A percentile compares a stretch with the other conserved stretches of the same genome.
Conservation (phyloP, 805 yeast species). For the Myxozyma neglecta region DNA sequence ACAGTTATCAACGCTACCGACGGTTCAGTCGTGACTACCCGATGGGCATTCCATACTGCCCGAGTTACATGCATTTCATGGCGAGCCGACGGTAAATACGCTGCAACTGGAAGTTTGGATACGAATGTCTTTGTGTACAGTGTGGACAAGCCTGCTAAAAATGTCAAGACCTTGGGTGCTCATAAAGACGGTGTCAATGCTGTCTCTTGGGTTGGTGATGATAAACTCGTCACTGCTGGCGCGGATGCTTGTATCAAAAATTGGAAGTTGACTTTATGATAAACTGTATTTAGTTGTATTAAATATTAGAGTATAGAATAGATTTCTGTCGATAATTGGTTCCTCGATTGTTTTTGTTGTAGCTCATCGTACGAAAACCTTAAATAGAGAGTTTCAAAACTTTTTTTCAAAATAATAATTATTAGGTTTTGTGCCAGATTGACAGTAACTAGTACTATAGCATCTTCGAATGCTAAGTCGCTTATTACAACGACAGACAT, state of each 20-base stretch:
- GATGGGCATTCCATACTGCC: constrained; percentile 96
- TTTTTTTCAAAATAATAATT: too few species aligned
- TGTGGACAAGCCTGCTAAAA: constrained; percentile 74
- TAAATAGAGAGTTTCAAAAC: too few species aligned
- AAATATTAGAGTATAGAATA: neutral
- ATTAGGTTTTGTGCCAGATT: too few species aligned
- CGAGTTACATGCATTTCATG: constrained; percentile 74
- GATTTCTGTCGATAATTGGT: neutral
- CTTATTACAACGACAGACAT: neutral
- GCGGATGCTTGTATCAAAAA: constrained; percentile 75
- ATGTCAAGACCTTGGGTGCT: constrained; percentile 69
- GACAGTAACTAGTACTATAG: too few species aligned
- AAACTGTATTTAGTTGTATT: neutral
- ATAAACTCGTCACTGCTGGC: constrained; percentile 66
- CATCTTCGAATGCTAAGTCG: too few species aligned
- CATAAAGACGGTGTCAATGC: constrained; percentile 85
- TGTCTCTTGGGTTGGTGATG: constrained; percentile 62
- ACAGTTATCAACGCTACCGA: constrained; percentile 61
- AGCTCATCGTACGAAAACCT: too few species aligned
- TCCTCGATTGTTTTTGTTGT: too few species aligned
- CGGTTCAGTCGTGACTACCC: constrained; percentile 59
- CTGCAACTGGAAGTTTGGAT: constrained; percentile 81
- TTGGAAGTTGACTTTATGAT: constrained; percentile 51
- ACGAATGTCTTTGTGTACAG: constrained; percentile 78
- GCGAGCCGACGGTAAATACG: constrained; percentile 70